A percentile compares a stretch with the other conserved stretches of the same genome.
These are phyloP conservation scores for Xylariaceae sp. DNA, from an alignment of 2,329 filamentous ascomycete genomes.

Conservation along the genomic window DNA sequence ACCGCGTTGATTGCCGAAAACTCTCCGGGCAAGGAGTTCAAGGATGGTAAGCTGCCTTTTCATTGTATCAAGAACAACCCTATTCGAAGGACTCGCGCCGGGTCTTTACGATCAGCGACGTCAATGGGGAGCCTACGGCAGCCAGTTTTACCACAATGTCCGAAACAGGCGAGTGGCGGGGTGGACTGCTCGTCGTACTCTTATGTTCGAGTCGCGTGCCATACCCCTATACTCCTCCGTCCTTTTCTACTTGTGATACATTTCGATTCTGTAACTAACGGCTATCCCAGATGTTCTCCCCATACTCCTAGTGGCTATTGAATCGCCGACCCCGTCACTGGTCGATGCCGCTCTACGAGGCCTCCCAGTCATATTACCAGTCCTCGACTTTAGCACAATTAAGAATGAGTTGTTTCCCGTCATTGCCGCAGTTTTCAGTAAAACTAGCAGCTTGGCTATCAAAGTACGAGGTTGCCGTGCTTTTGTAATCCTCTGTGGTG, in stretches of 20 bases:
- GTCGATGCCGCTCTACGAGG: conserved; percentile 79
- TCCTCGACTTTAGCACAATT: conserved; percentile 91
- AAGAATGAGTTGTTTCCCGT: conserved; percentile 96
- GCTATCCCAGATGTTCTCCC: conserved; percentile 79
- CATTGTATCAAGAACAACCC: no score
- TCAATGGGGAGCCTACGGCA: no score
- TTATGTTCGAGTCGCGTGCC: no score
- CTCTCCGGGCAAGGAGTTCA: conserved; percentile 85
- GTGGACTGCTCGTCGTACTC: no score
- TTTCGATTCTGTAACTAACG: no score
- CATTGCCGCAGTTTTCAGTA: conserved; percentile 82
- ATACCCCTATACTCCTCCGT: no score
- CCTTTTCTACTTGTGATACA: no score
- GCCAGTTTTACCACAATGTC: no score
- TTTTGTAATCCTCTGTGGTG: conserved; percentile 83
- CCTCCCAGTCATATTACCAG: conserved; percentile 71
- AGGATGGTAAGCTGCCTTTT: conserved; percentile 72
- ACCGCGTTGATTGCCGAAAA: conserved; percentile 69
- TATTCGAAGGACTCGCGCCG: no score
- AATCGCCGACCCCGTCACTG: conserved; percentile 81
- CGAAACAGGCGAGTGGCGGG: no score
- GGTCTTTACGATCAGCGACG: no score
- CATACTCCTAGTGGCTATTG: conserved; percentile 73
- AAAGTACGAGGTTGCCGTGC: conserved; percentile 89
- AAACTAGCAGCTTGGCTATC: conserved; percentile 87